A percentile compares a stretch with the other conserved stretches of the same genome.
These are phyloP conservation scores for Alternaria postmessia DNA, from an alignment of 2,329 filamentous ascomycete species.

Conservation along the genomic window DNA sequence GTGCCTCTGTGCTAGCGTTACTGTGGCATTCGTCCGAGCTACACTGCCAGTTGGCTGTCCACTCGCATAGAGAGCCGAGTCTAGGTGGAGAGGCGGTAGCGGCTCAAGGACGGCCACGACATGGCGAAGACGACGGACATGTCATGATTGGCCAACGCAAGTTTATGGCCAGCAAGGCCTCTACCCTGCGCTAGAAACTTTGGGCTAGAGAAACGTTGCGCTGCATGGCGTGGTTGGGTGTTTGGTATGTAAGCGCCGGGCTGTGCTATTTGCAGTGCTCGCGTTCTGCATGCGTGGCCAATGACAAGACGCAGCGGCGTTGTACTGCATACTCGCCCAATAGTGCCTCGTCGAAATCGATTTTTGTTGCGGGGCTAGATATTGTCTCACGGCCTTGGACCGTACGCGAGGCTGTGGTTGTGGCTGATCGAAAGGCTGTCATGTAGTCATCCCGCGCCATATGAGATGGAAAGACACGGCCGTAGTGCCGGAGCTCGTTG, in stretches of 20 bases:
- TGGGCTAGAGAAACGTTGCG: conserved; percentile 33
- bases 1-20: conserved; percentile 34
- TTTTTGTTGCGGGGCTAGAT: conserved; percentile 10
- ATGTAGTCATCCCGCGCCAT: conserved; percentile 11
- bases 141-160: conserved; percentile 39
- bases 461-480: conserved; percentile 1
- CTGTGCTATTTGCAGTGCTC: conserved; percentile 41
- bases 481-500: background rate
- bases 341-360: conserved; percentile 24
- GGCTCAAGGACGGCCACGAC: conserved; percentile 49
- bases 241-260: conserved; percentile 44
- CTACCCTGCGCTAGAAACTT: conserved; percentile 30
- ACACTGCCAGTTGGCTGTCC: conserved; percentile 42
- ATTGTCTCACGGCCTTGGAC: conserved; percentile 10
- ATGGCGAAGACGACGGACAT: conserved; percentile 29
- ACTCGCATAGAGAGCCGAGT: conserved; percentile 35
- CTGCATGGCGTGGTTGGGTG: conserved; percentile 42
- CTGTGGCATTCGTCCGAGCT: conserved; percentile 39
- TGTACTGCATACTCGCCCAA: conserved; percentile 41
- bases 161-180: conserved; percentile 25
- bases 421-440: background rate
- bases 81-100: conserved; percentile 40
- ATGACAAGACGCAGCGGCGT: conserved; percentile 28
- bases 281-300: conserved; percentile 31
- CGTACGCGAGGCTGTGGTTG: conserved; percentile 15